Base-by-base conservation (phyloP, 768 basidiomycete species). In the Boletus eberwhitei region DNA sequence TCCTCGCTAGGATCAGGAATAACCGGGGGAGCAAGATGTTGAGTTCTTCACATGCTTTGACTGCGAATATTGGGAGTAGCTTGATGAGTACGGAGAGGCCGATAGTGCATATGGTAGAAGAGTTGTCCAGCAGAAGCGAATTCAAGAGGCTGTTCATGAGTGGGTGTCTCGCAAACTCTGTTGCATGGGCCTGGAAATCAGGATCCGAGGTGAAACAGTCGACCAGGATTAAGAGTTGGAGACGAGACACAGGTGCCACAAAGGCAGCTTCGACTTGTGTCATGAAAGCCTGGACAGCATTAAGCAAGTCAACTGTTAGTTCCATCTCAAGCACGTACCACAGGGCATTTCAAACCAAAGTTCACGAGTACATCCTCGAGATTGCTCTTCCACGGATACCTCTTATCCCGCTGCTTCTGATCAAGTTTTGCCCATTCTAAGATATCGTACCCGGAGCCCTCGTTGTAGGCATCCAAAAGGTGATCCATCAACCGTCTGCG, bases 381-480 rank as follows among this genome's bases (percentile, higher is more conserved):
- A 65, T 90, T 93, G 29, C 73, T 70, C 70, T 90, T 92, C 90
- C 90, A 93, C 26, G 79, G 74, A 14, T 77, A 74, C 59, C 79
- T 76, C 63, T 76, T 79, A 51, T 81, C 79, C 48, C 85, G 78
- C 61, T 89, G 81, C 22, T 78, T 79, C 58, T 78, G 75, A 62
- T 85, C 81, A 51, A 90, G 71, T 40, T 78, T 81, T 14, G 85
- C 84, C 83, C 86, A 87, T 62, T 92, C 90, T 35, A 93, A 65
- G 31, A 84, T 77, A 64, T 93, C 90, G 41, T 82, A 78, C 3
- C 82, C 83, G 4, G 88, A 90, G 21, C 79, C 80, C 64, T 90
- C 89, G 64, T 88, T 87, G 65, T 80, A 84, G 34, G 85, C 86
- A 64, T 91, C 88, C 50, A 90, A 73, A 17, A 93, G 76, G 64